Conservation (phyloP, 2,329 filamentous ascomycete genomes). For the Lachnellula subtilissima region DNA sequence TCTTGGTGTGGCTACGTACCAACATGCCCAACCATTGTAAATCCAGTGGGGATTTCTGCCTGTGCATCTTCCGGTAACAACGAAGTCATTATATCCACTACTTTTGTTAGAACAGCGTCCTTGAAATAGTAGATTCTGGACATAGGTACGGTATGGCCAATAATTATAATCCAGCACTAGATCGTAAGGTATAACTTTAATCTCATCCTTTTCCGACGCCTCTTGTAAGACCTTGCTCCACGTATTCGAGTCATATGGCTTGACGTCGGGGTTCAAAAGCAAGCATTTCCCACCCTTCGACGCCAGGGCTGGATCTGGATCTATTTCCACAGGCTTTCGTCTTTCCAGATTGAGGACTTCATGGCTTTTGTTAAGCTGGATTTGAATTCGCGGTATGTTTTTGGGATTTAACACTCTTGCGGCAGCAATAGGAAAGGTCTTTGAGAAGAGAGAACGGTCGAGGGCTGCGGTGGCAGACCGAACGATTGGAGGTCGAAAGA, state of each 20-base stretch:
- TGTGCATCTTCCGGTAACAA: conserved; percentile 76
- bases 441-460: conserved; percentile 78
- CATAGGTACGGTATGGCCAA: conserved; percentile 71
- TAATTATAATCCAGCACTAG: conserved; percentile 76
- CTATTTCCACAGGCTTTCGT: conserved; percentile 56
- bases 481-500: conserved; percentile 75
- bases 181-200: conserved; percentile 70
- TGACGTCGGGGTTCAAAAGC: conserved; percentile 53
- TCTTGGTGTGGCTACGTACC: conserved; percentile 41
- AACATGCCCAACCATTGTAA: conserved; percentile 85
- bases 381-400: conserved; percentile 68
- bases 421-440: conserved; percentile 69
- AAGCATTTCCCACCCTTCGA: conserved; percentile 56
- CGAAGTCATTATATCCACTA: conserved; percentile 68
- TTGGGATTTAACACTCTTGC: conserved; percentile 71
- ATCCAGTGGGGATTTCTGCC: conserved; percentile 77
- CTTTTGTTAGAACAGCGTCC: conserved; percentile 3
- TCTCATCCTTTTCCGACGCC: conserved; percentile 61
- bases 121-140: not conserved
- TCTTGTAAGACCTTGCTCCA: conserved; percentile 70
- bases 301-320: conserved; percentile 53
- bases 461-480: conserved; percentile 69
- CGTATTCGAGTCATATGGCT: conserved; percentile 57
- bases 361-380: conserved; percentile 57
- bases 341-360: conserved; percentile 64